Evolutionary conservation across 2,329 filamentous ascomycete species (phyloP).

Genomic region (Colletotrichum sp.): DNA sequence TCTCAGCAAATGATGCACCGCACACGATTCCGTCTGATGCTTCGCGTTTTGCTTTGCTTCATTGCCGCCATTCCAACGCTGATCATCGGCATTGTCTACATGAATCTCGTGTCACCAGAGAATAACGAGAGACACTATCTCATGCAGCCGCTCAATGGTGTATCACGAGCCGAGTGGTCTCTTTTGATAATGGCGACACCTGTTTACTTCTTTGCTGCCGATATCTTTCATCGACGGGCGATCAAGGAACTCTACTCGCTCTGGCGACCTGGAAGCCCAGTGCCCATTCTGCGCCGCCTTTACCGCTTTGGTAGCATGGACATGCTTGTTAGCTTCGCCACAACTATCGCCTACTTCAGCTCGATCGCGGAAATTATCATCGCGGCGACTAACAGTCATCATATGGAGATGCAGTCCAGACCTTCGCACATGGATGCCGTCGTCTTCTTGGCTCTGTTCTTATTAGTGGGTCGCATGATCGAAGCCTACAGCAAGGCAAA

Average conservation of each 20-base stretch:
- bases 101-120: constrained; percentile 73
- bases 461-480: constrained; percentile 73
- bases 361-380: constrained; percentile 80
- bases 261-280: constrained; percentile 78
- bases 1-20: constrained; percentile 73
- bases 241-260: constrained; percentile 78
- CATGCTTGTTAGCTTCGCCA: constrained; percentile 87
- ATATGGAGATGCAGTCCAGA: constrained; percentile 45
- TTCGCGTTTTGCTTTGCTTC: constrained; percentile 72
- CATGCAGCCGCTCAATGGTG: constrained; percentile 72
- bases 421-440: constrained; percentile 90
- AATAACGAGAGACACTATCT: constrained; percentile 67
- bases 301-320: constrained; percentile 97
- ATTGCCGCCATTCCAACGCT: constrained; percentile 81
- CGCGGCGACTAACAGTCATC: constrained; percentile 44
- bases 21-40: constrained; percentile 73
- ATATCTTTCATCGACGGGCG: constrained; percentile 81
- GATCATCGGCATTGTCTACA: constrained; percentile 87
- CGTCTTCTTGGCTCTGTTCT: constrained; percentile 88
- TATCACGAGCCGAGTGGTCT: constrained; percentile 78
- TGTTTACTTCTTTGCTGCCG: constrained; percentile 85
- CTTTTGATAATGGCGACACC: constrained; percentile 84
- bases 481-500: constrained; percentile 93
- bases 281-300: constrained; percentile 76
- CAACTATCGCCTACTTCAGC: constrained; percentile 84